Evolutionary conservation across 2,329 filamentous ascomycete genomes (phyloP).

Genomic region (Purpureocillium lavendulum): DNA sequence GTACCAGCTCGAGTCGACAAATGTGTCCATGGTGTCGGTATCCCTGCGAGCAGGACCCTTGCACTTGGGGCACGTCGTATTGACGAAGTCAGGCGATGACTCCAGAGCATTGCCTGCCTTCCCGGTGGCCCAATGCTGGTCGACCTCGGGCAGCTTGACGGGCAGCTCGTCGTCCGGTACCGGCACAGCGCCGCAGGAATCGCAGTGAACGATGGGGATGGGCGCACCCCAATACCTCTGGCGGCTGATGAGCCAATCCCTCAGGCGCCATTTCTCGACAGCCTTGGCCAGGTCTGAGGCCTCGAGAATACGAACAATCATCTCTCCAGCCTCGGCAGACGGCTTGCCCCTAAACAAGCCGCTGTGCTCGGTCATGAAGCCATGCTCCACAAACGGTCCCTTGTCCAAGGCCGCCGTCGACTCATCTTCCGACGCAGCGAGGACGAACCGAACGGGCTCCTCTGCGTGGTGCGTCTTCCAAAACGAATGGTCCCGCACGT

Average conservation of each 20-base stretch:
- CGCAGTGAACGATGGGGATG: slow-evolving; percentile 81
- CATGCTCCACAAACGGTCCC: slow-evolving; percentile 55
- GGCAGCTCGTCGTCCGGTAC: slow-evolving; percentile 72
- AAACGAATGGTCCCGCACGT: slow-evolving; percentile 69
- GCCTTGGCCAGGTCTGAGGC: slow-evolving; percentile 48
- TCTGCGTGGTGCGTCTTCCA: slow-evolving; percentile 63
- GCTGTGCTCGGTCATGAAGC: slow-evolving; percentile 58
- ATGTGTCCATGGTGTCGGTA: slow-evolving; percentile 94
- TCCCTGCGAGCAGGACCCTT: slow-evolving; percentile 64
- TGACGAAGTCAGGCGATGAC: slow-evolving; percentile 62
- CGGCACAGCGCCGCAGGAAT: slow-evolving; percentile 66
- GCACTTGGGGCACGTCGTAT: slow-evolving; percentile 70
- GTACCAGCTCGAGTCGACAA: slow-evolving; percentile 94
- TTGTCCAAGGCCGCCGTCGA: slow-evolving; percentile 32
- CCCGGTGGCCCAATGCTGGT: slow-evolving; percentile 58
- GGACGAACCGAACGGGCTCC: slow-evolving; percentile 54
- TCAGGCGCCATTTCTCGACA: slow-evolving; percentile 69
- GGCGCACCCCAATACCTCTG: slow-evolving; percentile 89
- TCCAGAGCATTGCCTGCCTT: slow-evolving; percentile 72
- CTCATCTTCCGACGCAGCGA: slow-evolving; percentile 43
- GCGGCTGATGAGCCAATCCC: slow-evolving; percentile 88
- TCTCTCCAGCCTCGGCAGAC: slow-evolving; percentile 53
- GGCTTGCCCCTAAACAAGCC: slow-evolving; percentile 55
- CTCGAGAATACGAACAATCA: slow-evolving; percentile 50
- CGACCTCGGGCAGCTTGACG: slow-evolving; percentile 62